Base-by-base conservation (phyloP, 148 eudicot species). In the Heliosperma pusillum region DNA sequence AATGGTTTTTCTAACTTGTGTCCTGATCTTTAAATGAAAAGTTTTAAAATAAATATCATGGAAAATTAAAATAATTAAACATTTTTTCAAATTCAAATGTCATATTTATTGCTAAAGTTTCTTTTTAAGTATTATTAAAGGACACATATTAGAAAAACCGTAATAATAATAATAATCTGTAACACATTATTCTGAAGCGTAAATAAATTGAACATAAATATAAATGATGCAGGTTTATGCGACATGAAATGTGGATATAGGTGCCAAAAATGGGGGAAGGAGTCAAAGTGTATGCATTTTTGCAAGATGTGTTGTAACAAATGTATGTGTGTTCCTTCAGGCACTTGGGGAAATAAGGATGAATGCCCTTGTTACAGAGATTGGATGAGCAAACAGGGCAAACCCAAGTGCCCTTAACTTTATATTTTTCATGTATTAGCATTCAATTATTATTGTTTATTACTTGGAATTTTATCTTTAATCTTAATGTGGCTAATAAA, bases 291-390 rank as follows among this genome's bases (percentile, higher is more conserved):
- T 52, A 70, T 50, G 60, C 73, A 70, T 52, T 70, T 50, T 50
- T 70, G 73, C 17, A 70, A 13, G 12, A 70, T 70, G 73, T 70
- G 73, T 70, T 70, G 73, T 7, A 42, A 70, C 36, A 70, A 27
- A 26, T 70, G 73, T 22, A 12, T 52, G 20, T 70, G 73, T 50
- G 73, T 70, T 52, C 73, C 73, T 52, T 70, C 73, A 8, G 73
- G 73, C 13, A 50, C 40, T 26, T 70, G 2, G 1, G 73, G 73
- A 0, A 70, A 70, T 7, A 70, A 70, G 22, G 73, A 70, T 25
- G 73, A 70, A 16, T 70, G 73, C 60, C 73, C 73, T 70, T 70
- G 73, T 13, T 70, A 53, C 16, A 15, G 73, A 5, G 73, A 70
- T 42, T 70, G 73, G 73, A 25, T 13, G 2, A 70, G 73, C 73